Evolutionary conservation across 73 alveolate species (phyloP).

Genomic region (Tetrahymena thermophila): DNA sequence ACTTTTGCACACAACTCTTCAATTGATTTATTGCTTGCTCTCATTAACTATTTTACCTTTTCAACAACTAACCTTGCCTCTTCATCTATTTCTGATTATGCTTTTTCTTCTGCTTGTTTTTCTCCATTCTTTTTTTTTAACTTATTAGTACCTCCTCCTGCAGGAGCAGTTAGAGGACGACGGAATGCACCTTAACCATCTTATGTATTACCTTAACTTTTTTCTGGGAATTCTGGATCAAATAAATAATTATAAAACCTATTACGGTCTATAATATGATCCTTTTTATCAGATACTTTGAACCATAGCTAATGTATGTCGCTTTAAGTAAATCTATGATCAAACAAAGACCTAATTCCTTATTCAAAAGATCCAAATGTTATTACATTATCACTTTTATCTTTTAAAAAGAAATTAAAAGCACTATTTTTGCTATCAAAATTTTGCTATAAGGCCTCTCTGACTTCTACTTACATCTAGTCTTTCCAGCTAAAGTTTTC

Average conservation of each 20-base stretch:
- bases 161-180: background rate
- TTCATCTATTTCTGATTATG: background rate
- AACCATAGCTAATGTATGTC: background rate
- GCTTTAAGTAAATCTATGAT: background rate
- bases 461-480: conserved; percentile 54
- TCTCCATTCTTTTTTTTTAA: background rate
- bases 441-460: conserved; percentile 33
- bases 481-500: conserved; percentile 40
- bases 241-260: background rate
- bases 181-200: background rate
- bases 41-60: background rate
- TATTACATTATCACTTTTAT: background rate
- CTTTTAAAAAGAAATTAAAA: background rate
- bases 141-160: background rate
- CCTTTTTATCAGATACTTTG: background rate
- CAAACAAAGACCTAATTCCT: background rate
- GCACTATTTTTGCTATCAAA: background rate
- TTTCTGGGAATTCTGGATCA: background rate
- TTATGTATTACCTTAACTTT: background rate
- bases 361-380: background rate
- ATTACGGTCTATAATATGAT: background rate
- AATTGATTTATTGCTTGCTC: background rate
- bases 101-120: background rate
- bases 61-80: background rate
- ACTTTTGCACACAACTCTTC: background rate